Evolutionary conservation across 169 alveolate species (phyloP).

Genomic region (Cystoisospora suis): DNA sequence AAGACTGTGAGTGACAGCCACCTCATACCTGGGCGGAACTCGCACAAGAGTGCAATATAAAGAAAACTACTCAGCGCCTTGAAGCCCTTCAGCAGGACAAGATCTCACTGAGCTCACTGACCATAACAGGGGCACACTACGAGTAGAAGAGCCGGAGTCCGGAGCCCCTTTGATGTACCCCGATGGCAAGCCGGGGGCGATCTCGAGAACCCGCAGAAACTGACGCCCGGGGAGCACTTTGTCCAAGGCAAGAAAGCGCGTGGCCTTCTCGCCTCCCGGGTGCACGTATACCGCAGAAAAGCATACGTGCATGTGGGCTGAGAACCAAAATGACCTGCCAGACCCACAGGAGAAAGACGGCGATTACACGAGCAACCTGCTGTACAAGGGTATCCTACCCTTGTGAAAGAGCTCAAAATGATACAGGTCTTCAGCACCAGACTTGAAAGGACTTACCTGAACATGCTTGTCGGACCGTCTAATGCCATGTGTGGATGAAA

Average conservation of each 20-base stretch:
- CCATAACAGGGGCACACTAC: no score
- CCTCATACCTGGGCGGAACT: no score
- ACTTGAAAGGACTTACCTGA: neutral
- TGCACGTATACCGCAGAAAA: slow-evolving; percentile 43
- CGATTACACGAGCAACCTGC: neutral
- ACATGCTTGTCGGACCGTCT: neutral
- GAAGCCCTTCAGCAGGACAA: no score
- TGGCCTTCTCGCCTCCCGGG: neutral
- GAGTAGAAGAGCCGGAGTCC: no score
- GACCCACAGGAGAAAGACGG: neutral
- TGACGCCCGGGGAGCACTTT: slow-evolving; percentile 55
- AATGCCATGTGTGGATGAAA: no score
- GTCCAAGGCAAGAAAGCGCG: slow-evolving; percentile 52
- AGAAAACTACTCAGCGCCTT: no score
- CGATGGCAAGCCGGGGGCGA: neutral
- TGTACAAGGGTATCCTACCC: neutral
- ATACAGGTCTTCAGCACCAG: neutral
- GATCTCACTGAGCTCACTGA: no score
- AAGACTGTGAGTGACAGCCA: no score
- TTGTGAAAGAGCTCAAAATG: neutral
- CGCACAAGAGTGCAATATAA: no score
- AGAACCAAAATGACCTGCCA: slow-evolving; percentile 47
- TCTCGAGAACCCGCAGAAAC: slow-evolving; percentile 40
- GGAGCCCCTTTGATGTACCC: no score
- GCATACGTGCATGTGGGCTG: slow-evolving; percentile 42